Percentiles rank a stretch among this genome's conserved stretches.
These are phyloP conservation scores for Fusarium tanahbumbuense DNA, from an alignment of 2,329 filamentous ascomycete genomes.

Conservation along the genomic window DNA sequence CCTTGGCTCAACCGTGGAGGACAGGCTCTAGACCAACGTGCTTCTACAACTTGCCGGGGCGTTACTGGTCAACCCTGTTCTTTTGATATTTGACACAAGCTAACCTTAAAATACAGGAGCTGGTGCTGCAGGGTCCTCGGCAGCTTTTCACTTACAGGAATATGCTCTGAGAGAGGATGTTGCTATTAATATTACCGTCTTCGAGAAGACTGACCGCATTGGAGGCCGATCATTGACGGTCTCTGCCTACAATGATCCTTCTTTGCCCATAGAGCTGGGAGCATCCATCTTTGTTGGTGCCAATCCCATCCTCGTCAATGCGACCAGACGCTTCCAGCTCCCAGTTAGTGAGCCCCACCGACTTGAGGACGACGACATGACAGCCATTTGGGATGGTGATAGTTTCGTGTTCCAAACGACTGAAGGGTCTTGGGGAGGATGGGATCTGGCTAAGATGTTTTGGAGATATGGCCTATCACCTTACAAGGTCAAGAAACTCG, in stretches of 20 bases:
- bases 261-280: slow-evolving; percentile 82
- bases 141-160: slow-evolving; percentile 83
- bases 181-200: slow-evolving; percentile 83
- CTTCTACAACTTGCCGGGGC: not conserved
- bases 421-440: slow-evolving; percentile 74
- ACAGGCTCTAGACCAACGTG: not conserved
- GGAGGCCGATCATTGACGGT: slow-evolving; percentile 91
- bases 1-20: not conserved
- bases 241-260: slow-evolving; percentile 75
- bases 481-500: slow-evolving; percentile 76
- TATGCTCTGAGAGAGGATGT: slow-evolving; percentile 72
- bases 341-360: slow-evolving; percentile 59
- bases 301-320: slow-evolving; percentile 84
- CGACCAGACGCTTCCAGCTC: slow-evolving; percentile 78
- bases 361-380: slow-evolving; percentile 62
- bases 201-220: slow-evolving; percentile 80
- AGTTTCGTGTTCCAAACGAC: slow-evolving; percentile 76
- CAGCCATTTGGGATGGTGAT: slow-evolving; percentile 88
- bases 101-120: slow-evolving; percentile 70
- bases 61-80: not conserved
- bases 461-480: slow-evolving; percentile 89
- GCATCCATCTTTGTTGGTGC: slow-evolving; percentile 90
- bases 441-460: slow-evolving; percentile 80
- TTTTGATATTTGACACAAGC: not conserved
- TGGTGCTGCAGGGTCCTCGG: slow-evolving; percentile 86